Evolutionary conservation across 176 grass and related monocot species (phyloP).

Genomic region (sorghum (Sorghum bicolor)): DNA sequence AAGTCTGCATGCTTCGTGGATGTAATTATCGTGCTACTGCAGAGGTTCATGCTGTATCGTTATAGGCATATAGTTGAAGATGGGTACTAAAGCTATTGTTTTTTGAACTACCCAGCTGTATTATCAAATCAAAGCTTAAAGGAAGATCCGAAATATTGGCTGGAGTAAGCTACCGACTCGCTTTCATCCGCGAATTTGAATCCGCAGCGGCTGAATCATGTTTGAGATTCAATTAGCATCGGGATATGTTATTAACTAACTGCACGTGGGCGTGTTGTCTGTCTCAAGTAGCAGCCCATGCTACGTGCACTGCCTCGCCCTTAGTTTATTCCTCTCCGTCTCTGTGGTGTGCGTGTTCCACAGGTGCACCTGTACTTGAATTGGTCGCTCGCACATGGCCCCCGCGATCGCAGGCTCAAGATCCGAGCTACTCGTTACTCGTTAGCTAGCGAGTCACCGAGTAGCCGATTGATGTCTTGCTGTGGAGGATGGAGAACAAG

Average conservation of each 20-base stretch:
- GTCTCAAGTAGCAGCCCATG: neutral
- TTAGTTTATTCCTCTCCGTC: neutral
- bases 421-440: neutral
- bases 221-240: neutral
- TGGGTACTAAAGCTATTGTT: neutral
- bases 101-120: neutral
- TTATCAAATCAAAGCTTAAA: too few relatives aligned
- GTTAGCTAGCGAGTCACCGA: too few relatives aligned
- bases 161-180: neutral
- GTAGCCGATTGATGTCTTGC: neutral
- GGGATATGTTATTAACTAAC: too few relatives aligned
- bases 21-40: neutral
- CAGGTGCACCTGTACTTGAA: neutral
- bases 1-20: neutral
- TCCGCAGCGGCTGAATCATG: neutral
- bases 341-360: neutral
- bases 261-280: neutral
- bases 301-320: too few relatives aligned
- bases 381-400: neutral
- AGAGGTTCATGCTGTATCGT: neutral
- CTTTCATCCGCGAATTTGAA: neutral
- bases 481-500: neutral
- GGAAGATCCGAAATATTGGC: neutral
- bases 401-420: conserved; percentile 8
- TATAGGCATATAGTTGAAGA: neutral